phyloP scores from a whole-genome alignment of 345 rosid genomes.

The Sisymbrium altissimum region DNA sequence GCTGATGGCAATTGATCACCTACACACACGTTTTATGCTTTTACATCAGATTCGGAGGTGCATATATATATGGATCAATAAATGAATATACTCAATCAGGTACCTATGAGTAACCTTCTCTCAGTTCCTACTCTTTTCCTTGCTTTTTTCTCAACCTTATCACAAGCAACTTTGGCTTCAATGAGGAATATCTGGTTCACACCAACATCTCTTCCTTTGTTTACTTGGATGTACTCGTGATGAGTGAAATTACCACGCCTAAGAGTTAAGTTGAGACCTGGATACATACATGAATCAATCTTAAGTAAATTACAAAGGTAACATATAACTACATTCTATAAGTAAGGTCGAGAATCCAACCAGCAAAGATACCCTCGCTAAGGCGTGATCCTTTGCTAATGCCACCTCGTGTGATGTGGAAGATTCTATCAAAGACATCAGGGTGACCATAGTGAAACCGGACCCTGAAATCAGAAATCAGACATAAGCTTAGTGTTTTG shows the following conservation, averaged over 20 bases:
- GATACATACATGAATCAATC: conserved; percentile 3
- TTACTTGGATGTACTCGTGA: conserved; percentile 99
- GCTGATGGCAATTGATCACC: too few species aligned
- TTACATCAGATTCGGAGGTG: too few species aligned
- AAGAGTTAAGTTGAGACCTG: conserved; percentile 90
- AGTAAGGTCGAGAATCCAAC: conserved; percentile 39
- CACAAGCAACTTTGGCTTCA: conserved; percentile 98
- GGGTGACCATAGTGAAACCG: conserved; percentile 99
- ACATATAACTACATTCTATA: background rate
- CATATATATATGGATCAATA: too few species aligned
- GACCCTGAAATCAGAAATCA: conserved; percentile 51
- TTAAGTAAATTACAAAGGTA: conserved; percentile 8
- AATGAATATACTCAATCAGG: too few species aligned
- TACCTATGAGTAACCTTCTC: too few species aligned
- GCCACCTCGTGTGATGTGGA: conserved; percentile 96
- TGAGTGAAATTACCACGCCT: conserved; percentile 95
- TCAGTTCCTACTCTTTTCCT: too few species aligned
- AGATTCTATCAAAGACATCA: conserved; percentile 90
- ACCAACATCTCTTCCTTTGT: conserved; percentile 99
- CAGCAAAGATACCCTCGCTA: conserved; percentile 98
- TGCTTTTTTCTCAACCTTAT: too few species aligned
- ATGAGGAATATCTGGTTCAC: conserved; percentile 93
- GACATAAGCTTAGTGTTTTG: conserved; percentile 5
- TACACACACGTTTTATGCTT: too few species aligned
- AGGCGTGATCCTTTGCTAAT: conserved; percentile 94